Evolutionary conservation across 441 rosid species (phyloP), one percentile per base, ranked within the genome.

Genomic region (Populus trichocarpa): DNA sequence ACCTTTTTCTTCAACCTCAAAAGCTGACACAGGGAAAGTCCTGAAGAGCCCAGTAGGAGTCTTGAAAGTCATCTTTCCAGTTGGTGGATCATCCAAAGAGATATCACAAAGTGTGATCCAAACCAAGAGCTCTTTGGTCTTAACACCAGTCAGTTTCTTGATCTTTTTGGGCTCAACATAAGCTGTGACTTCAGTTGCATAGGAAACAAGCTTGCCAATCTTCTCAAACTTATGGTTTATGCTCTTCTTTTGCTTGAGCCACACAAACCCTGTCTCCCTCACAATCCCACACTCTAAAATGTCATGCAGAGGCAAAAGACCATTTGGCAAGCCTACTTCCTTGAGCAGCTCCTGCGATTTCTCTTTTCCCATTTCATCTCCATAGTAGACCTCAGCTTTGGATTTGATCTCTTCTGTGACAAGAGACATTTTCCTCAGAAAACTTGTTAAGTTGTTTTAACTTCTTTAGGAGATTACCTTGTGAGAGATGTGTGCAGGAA

Each of bases 161-260:
- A 96, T 93, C 96, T 84, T 93, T 75, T 81, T 79, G 2, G 77
- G 71, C 85, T 88, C 93, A 1, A 89, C 87, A 3, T 79, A 74
- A 1, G 99, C 98, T 0, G 97, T 94, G 80, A 96, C 94, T 66
- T 91, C 97, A 0, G 97, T 74, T 46, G 83, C 94, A 73, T 96
- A 94, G 63, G 79, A 50, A 3, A 85, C 93, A 7, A 70, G 88
- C 84, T 80, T 92, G 22, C 92, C 91, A 8, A 96, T 86, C 84
- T 91, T 82, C 6, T 89, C 92, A 25, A 96, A 96, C 86, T 94
- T 96, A 90, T 94, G 98, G 67, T 87, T 89, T 63, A 76, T 77
- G 88, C 88, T 86, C 85, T 90, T 87, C 90, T 91, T 94, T 78
- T 96, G 98, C 84, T 90, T 96, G 40, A 96, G 88, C 99, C 99